A percentile compares a stretch with the other conserved stretches of the same genome.
Evolutionary conservation across 2,329 filamentous ascomycete species (phyloP).

Genomic region (Aspergillus sp.): DNA sequence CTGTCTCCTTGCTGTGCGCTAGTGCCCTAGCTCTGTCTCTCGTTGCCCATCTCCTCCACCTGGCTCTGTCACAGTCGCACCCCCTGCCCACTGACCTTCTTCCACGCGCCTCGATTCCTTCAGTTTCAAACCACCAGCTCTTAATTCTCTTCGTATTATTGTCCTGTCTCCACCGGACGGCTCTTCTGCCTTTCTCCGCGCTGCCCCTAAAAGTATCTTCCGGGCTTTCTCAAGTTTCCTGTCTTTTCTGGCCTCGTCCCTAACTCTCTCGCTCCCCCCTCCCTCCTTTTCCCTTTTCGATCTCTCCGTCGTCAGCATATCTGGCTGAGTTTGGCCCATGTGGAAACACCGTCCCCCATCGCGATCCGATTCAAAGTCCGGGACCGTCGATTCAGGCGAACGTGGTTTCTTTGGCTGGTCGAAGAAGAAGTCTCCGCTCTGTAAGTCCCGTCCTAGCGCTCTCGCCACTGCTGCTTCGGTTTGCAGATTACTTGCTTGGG

Average conservation of each 20-base stretch:
- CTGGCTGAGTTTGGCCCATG: slow-evolving; percentile 28
- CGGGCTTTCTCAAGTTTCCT: not conserved
- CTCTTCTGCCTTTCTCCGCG: not conserved
- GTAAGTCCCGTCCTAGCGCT: slow-evolving; percentile 23
- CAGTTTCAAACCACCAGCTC: slow-evolving; percentile 5
- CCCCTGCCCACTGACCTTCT: not conserved
- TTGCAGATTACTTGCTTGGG: not conserved
- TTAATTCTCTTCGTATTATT: slow-evolving; percentile 2
- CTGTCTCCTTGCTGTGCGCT: not conserved
- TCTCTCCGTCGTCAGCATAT: slow-evolving; percentile 16
- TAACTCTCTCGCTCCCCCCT: slow-evolving; percentile 9
- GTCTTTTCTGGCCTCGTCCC: slow-evolving; percentile 11
- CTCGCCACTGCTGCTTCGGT: slow-evolving; percentile 7
- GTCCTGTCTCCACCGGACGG: not conserved
- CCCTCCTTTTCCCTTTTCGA: slow-evolving; percentile 13
- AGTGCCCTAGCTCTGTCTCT: slow-evolving; percentile 5
- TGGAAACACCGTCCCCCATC: slow-evolving; percentile 43
- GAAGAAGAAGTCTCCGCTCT: slow-evolving; percentile 34
- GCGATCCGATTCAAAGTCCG: slow-evolving; percentile 40
- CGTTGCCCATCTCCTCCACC: slow-evolving; percentile 1
- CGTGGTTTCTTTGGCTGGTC: slow-evolving; percentile 38
- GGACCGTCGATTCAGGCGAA: slow-evolving; percentile 35
- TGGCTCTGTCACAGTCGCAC: not conserved
- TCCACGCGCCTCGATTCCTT: slow-evolving; percentile 4
- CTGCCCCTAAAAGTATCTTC: not conserved